Evolutionary conservation across 768 basidiomycete species (phyloP).

Genomic region (Russula dissimulans): DNA sequence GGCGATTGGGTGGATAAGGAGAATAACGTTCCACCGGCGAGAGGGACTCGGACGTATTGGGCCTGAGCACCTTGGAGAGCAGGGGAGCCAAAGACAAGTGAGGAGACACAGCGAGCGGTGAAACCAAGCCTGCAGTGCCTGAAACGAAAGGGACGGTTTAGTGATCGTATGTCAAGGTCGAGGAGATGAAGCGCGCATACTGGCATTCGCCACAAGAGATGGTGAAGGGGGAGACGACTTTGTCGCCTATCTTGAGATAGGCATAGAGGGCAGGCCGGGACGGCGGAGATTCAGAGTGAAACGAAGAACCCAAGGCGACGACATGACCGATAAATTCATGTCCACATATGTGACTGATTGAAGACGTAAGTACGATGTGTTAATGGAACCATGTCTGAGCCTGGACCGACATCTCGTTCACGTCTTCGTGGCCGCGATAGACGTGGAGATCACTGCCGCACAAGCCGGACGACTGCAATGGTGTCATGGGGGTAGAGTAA

Average conservation of each 20-base stretch:
- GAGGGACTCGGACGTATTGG: slow-evolving; percentile 71
- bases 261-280: slow-evolving; percentile 57
- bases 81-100: slow-evolving; percentile 58
- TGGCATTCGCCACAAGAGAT: slow-evolving; percentile 81
- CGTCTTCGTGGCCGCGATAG: slow-evolving; percentile 55
- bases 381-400: background rate
- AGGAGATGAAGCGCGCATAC: slow-evolving; percentile 34
- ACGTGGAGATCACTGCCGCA: slow-evolving; percentile 71
- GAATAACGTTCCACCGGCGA: slow-evolving; percentile 70
- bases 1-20: slow-evolving; percentile 32
- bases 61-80: slow-evolving; percentile 66
- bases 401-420: slow-evolving; percentile 42
- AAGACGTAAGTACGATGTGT: background rate
- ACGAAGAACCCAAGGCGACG: slow-evolving; percentile 54
- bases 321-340: slow-evolving; percentile 76
- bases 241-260: slow-evolving; percentile 59
- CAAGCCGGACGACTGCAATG: slow-evolving; percentile 47
- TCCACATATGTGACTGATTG: slow-evolving; percentile 50
- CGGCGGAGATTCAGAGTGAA: slow-evolving; percentile 29
- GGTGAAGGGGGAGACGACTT: slow-evolving; percentile 74
- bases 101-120: slow-evolving; percentile 56
- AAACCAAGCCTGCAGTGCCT: slow-evolving; percentile 70
- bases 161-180: background rate
- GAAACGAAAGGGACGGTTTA: background rate
- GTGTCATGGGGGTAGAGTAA: background rate